Evolutionary conservation across 768 basidiomycete species (phyloP).

Genomic region (Clitopilus hobsonii): DNA sequence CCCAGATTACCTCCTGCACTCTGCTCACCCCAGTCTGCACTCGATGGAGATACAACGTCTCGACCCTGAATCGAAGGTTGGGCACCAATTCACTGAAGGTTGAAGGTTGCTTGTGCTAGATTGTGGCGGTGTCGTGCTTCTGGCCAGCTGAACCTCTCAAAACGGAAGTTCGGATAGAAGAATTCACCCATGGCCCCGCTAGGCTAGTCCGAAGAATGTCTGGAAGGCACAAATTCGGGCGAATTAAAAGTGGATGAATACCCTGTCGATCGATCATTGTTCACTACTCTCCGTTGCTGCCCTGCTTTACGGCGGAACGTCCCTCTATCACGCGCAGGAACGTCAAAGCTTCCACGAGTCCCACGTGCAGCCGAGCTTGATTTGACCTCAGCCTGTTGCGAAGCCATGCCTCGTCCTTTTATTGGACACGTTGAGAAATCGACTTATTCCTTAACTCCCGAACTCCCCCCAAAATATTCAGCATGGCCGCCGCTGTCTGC

Average conservation of each 20-base stretch:
- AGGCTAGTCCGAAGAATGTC: neutral
- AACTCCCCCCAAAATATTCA: neutral
- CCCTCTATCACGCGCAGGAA: conserved; percentile 1
- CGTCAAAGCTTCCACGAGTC: neutral
- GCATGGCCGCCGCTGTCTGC: neutral
- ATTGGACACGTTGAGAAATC: neutral
- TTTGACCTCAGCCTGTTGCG: neutral
- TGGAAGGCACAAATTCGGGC: neutral
- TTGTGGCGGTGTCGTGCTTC: neutral
- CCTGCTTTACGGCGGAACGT: conserved; percentile 1
- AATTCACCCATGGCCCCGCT: neutral
- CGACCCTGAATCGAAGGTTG: neutral
- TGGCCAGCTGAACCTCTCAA: neutral
- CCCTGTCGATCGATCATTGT: conserved; percentile 1
- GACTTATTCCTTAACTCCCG: neutral
- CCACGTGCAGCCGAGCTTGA: conserved; percentile 1
- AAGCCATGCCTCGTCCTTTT: neutral
- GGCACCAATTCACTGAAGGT: neutral
- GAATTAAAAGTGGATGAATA: neutral
- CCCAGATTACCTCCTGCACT: neutral
- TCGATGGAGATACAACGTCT: neutral
- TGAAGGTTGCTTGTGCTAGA: neutral
- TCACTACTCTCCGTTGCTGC: conserved; percentile 1
- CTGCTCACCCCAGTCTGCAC: neutral
- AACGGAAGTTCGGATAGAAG: neutral